phyloP scores from a whole-genome alignment of 192 early-diverging fungal species.

The Podila horticola region DNA sequence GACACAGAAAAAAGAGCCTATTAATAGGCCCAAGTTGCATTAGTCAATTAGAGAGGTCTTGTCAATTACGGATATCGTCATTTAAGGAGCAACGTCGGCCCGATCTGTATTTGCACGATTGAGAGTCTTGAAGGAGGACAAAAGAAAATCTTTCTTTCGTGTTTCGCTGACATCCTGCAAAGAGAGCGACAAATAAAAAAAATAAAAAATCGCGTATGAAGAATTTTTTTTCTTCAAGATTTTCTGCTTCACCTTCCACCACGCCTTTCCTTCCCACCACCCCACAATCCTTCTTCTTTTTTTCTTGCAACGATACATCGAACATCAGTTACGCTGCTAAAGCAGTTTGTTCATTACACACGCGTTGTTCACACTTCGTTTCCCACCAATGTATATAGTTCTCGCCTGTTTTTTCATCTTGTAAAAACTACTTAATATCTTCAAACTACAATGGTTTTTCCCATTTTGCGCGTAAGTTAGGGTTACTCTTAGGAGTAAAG shows the following conservation, averaged over 20 bases:
- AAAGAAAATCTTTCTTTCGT: not conserved
- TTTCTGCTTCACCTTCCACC: not conserved
- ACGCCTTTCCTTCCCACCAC: not conserved
- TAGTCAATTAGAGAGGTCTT: not conserved
- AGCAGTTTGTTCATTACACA: not conserved
- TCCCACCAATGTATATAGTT: not conserved
- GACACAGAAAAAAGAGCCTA: not conserved
- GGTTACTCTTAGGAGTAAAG: not conserved
- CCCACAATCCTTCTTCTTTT: not conserved
- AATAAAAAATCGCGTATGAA: not conserved
- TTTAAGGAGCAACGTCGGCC: no score
- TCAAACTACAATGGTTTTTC: constrained; percentile 14
- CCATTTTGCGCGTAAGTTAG: constrained; percentile 4
- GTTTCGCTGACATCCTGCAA: not conserved
- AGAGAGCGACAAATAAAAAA: not conserved
- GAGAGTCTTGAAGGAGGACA: not conserved
- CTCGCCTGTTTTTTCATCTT: not conserved
- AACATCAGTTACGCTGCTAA: not conserved
- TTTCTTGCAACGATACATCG: not conserved
- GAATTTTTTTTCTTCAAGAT: not conserved
- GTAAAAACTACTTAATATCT: no score
- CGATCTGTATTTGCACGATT: no score
- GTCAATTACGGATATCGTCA: not conserved
- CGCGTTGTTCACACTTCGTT: not conserved
- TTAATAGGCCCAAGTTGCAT: not conserved